Evolutionary conservation across 163 green algal species (phyloP).

Genomic region (Scenedesmus sp.): DNA sequence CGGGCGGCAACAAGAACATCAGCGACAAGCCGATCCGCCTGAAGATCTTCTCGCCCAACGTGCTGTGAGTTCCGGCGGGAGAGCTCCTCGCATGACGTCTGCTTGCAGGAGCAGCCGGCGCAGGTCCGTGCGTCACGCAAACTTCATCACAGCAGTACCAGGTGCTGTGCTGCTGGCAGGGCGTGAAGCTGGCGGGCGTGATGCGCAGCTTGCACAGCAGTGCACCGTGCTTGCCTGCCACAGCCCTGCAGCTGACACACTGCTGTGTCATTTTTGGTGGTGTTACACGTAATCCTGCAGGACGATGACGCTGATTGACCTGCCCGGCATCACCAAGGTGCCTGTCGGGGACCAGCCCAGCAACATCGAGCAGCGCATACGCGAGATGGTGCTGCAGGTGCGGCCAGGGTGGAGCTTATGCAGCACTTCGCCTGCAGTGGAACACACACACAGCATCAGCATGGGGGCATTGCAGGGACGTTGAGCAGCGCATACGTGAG

Average conservation of each 20-base stretch:
- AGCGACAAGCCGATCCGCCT: conserved; percentile 96
- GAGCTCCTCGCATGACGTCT: no score
- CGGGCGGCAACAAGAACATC: conserved; percentile 91
- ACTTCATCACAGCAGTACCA: no score
- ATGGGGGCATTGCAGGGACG: conserved; percentile 71
- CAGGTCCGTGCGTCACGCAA: no score
- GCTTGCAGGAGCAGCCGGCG: neutral
- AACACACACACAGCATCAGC: neutral
- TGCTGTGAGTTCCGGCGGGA: conserved; percentile 83
- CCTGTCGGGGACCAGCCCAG: conserved; percentile 94
- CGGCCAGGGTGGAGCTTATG: neutral
- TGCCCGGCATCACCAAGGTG: conserved; percentile 95
- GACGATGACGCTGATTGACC: conserved; percentile 98
- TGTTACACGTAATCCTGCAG: conserved; percentile 60
- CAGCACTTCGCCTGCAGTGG: neutral
- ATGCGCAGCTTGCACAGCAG: no score
- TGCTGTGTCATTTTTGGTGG: neutral
- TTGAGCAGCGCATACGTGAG: conserved; percentile 83
- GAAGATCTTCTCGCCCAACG: conserved; percentile 92
- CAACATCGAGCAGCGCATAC: conserved; percentile 91
- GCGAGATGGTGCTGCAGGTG: conserved; percentile 72
- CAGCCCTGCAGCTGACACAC: neutral
- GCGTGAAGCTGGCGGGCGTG: no score
- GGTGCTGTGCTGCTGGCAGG: no score
- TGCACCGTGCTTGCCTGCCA: neutral